Evolutionary conservation across 2,329 filamentous ascomycete genomes (phyloP).

Genomic region (Malbranchea zuffiana): DNA sequence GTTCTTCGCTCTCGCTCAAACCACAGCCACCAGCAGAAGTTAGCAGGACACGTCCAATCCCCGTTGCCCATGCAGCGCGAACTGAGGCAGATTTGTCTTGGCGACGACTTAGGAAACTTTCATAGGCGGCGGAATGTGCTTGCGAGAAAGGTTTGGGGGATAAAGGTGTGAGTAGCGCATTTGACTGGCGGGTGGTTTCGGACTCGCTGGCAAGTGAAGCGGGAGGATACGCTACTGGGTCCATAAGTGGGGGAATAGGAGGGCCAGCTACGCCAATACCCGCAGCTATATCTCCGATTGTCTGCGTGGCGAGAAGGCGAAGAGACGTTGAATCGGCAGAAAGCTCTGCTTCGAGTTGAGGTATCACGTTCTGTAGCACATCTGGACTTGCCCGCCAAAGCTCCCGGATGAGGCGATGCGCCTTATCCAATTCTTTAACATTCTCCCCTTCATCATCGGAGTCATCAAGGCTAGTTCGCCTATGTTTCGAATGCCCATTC

Average conservation of each 20-base stretch:
- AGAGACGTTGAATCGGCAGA: constrained; percentile 81
- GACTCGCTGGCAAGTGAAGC: constrained; percentile 36
- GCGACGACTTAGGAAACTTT: constrained; percentile 71
- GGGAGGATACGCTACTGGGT: constrained; percentile 76
- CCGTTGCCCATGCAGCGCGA: constrained; percentile 74
- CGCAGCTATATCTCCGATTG: constrained; percentile 86
- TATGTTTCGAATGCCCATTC: constrained; percentile 35
- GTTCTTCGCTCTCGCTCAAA: constrained; percentile 71
- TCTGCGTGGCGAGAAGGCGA: constrained; percentile 80
- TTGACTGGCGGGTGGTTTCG: constrained; percentile 42
- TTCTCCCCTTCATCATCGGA: constrained; percentile 67
- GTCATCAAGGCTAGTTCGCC: constrained; percentile 45
- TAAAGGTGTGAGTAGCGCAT: constrained; percentile 66
- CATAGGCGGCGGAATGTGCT: constrained; percentile 65
- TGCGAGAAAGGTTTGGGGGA: constrained; percentile 85
- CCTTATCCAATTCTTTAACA: constrained; percentile 76
- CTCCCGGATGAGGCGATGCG: constrained; percentile 78
- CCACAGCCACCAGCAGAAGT: constrained; percentile 87
- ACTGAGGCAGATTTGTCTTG: constrained; percentile 80
- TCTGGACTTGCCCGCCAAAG: constrained; percentile 85
- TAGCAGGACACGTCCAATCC: constrained; percentile 73
- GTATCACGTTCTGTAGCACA: constrained; percentile 84
- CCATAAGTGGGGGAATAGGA: constrained; percentile 58
- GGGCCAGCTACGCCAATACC: constrained; percentile 87
- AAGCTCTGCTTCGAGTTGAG: constrained; percentile 84